phyloP scores from a whole-genome alignment of 805 yeast species.

The Kuraishia molischiana region DNA sequence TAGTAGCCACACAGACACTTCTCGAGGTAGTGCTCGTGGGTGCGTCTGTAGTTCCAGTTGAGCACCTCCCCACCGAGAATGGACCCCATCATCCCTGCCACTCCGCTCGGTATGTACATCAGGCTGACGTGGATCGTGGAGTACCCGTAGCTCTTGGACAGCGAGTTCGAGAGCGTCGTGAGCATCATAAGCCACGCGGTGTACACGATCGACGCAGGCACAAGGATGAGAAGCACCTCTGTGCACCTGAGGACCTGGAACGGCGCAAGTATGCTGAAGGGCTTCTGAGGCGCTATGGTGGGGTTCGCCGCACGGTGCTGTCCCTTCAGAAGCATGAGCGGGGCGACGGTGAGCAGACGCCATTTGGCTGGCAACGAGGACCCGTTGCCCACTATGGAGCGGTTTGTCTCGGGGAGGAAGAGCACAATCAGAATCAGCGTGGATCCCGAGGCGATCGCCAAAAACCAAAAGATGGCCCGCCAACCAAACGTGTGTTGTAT shows the following conservation, averaged over 20 bases:
- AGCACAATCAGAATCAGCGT: constrained; percentile 22
- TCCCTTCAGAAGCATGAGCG: constrained; percentile 3
- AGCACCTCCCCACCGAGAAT: constrained; percentile 41
- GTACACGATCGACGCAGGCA: constrained; percentile 50
- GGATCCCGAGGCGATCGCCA: constrained; percentile 49
- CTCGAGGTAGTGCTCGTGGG: constrained; percentile 19
- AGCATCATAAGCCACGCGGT: constrained; percentile 54
- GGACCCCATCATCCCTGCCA: constrained; percentile 52
- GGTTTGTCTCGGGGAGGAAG: constrained; percentile 28
- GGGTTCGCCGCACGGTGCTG: neutral
- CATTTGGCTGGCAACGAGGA: constrained; percentile 3
- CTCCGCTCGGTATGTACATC: constrained; percentile 58
- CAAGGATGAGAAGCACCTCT: constrained; percentile 34
- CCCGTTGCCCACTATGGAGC: constrained; percentile 28
- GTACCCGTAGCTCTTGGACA: constrained; percentile 37
- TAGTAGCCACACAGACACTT: constrained; percentile 6
- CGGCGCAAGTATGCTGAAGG: constrained; percentile 20
- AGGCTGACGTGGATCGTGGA: constrained; percentile 45
- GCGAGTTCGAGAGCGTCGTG: constrained; percentile 46
- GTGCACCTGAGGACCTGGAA: constrained; percentile 30
- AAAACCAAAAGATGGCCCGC: constrained; percentile 61
- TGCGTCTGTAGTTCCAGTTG: constrained; percentile 34
- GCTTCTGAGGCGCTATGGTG: constrained; percentile 1
- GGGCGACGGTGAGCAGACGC: constrained; percentile 3
- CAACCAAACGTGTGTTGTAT: constrained; percentile 39